Evolutionary conservation across 176 grass and related monocot species (phyloP).

Genomic region (Alloteropsis semialata): DNA sequence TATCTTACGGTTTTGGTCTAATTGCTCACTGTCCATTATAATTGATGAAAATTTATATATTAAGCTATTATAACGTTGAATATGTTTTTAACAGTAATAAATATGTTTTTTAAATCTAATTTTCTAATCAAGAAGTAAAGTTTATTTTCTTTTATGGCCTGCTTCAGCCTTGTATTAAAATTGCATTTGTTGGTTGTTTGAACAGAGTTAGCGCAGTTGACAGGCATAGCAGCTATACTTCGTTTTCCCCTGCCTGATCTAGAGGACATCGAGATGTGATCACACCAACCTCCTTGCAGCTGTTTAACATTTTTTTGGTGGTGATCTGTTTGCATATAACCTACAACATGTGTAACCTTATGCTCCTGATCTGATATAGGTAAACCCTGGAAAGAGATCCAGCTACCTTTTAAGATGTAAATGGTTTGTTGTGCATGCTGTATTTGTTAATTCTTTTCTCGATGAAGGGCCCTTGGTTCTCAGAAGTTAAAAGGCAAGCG

Average conservation of each 20-base stretch:
- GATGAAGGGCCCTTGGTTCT: neutral
- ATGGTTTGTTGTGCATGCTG: conserved; percentile 7
- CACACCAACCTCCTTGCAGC: neutral
- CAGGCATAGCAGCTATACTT: conserved; percentile 90
- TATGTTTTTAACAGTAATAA: neutral
- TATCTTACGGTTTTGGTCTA: neutral
- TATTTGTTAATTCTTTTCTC: neutral
- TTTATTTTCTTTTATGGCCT: neutral
- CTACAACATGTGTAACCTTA: conserved; percentile 17
- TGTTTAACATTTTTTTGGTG: neutral
- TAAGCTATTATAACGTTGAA: neutral
- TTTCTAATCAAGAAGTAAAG: neutral
- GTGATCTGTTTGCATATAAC: conserved; percentile 2
- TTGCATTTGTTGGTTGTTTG: conserved; percentile 21
- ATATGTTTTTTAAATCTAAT: neutral
- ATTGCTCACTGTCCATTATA: neutral
- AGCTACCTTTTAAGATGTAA: conserved; percentile 22
- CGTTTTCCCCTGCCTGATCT: conserved; percentile 81
- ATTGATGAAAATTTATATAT: neutral
- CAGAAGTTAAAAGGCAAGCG: neutral
- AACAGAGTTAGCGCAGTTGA: conserved; percentile 78
- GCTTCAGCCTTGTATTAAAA: conserved; percentile 11
- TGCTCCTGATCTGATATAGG: conserved; percentile 17
- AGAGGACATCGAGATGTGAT: conserved; percentile 93
- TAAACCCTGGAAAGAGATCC: neutral